Percentiles rank a stretch among this genome's conserved stretches.
phyloP scores from a whole-genome alignment of 129 eudicot species.

The Heracleum sosnowskyi region DNA sequence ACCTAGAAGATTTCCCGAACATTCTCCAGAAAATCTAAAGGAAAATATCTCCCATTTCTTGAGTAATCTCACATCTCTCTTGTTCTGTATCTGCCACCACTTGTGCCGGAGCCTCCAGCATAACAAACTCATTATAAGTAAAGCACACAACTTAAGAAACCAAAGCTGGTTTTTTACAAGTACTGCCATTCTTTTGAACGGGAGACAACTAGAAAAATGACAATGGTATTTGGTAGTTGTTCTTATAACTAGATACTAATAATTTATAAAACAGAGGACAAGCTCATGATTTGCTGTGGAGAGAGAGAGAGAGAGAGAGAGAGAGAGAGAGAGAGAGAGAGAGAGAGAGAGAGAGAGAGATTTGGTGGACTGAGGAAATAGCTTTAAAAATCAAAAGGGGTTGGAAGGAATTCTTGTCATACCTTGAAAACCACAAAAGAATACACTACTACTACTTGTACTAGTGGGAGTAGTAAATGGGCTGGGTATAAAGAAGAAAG shows the following conservation, averaged over 20 bases:
- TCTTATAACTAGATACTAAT: background rate
- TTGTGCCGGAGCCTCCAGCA: slow-evolving; percentile 8
- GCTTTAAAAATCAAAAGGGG: slow-evolving; percentile 15
- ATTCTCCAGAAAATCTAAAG: slow-evolving; percentile 4
- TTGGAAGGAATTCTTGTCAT: slow-evolving; percentile 19
- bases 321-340: background rate
- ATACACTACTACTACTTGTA: background rate
- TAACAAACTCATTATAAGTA: slow-evolving; percentile 10
- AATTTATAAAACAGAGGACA: background rate
- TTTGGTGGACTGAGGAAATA: background rate
- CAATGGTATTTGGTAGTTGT: background rate
- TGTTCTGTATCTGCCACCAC: background rate
- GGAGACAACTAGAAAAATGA: background rate
- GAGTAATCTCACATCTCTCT: background rate
- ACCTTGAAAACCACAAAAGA: slow-evolving; percentile 8
- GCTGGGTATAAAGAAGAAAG: background rate
- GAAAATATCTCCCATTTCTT: slow-evolving; percentile 3
- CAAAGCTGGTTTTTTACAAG: background rate
- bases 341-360: background rate
- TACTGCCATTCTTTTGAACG: background rate
- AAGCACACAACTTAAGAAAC: no score
- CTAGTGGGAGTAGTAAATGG: background rate
- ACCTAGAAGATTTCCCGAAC: background rate
- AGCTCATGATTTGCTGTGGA: background rate
- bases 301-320: background rate